Conservation (phyloP, 2,329 filamentous ascomycete genomes). For the Exophiala oligosperma region DNA sequence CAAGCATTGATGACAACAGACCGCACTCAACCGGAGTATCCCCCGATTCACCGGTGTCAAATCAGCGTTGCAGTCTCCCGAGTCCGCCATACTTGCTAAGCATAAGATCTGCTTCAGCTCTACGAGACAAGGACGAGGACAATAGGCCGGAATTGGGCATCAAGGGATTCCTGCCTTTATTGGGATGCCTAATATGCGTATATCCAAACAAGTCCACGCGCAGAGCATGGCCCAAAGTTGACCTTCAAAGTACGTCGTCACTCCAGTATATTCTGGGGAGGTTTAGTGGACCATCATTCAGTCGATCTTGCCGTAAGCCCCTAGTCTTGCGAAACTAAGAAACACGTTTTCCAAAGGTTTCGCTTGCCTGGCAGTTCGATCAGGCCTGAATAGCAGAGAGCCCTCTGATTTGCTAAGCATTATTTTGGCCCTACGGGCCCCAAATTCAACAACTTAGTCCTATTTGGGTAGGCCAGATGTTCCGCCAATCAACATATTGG, state of each 20-base stretch:
- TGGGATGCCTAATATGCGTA: neutral
- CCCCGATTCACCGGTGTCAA: neutral
- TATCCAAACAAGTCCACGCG: neutral
- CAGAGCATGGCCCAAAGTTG: neutral
- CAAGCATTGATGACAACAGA: neutral
- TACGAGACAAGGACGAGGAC: neutral
- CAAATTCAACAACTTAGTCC: neutral
- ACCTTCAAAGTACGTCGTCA: neutral
- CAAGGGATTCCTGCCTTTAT: neutral
- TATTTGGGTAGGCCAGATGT: neutral
- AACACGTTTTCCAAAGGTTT: neutral
- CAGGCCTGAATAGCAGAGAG: neutral
- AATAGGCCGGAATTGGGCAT: neutral
- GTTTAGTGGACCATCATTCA: neutral
- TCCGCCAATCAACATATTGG: neutral
- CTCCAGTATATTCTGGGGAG: neutral
- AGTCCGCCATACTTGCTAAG: neutral
- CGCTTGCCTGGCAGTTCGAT: neutral
- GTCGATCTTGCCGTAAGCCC: neutral
- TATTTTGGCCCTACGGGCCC: neutral
- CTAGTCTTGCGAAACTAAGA: neutral
- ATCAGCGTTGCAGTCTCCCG: neutral
- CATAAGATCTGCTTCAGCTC: neutral
- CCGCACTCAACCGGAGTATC: neutral
- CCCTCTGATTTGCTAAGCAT: neutral